Base-by-base conservation (phyloP, 345 rosid species). In the Gossypium arboreum region DNA sequence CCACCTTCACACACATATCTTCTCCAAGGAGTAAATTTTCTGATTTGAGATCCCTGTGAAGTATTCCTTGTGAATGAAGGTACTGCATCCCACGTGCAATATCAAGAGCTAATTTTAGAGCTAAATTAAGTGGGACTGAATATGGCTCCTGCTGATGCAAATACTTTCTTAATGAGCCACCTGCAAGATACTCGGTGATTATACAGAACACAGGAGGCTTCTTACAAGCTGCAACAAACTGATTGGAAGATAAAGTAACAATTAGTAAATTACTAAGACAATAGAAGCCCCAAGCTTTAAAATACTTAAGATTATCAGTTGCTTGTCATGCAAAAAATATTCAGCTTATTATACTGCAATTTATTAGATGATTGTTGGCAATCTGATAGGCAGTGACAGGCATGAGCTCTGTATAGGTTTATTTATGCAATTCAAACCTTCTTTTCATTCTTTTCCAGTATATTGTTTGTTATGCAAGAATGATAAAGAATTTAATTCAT, bases 41-140 rank as follows among this genome's bases (percentile, higher is more conserved):
- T 16, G 97, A 89, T 80, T 91, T 91, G 78, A 91, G 92, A 83
- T 91, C 93, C 73, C 92, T 81, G 51, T 91, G 93, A 65, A 91
- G 90, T 67, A 91, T 80, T 50, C 97, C 91, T 76, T 71, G 84
- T 41, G 92, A 85, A 83, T 91, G 96, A 81, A 91, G 91, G 78
- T 84, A 91, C 57, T 85, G 87, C 93, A 89, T 91, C 48, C 92
- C 96, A 5, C 72, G 88, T 34, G 97, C 93, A 83, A 91, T 89
- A 80, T 88, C 92, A 17, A 91, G 84, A 44, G 90, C 87, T 76
- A 89, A 65, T 78, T 86, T 91, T 65, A 91, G 84, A 75, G 88
- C 91, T 56, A 88, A 77, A 74, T 79, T 58, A 68, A 76, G 86
- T 17, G 97, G 91, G 74, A 91, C 81, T 18, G 94, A 86, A 81